These are phyloP conservation scores for Prototheca wickerhamii DNA, from an alignment of 163 green algal genomes.

Conservation along the genomic window DNA sequence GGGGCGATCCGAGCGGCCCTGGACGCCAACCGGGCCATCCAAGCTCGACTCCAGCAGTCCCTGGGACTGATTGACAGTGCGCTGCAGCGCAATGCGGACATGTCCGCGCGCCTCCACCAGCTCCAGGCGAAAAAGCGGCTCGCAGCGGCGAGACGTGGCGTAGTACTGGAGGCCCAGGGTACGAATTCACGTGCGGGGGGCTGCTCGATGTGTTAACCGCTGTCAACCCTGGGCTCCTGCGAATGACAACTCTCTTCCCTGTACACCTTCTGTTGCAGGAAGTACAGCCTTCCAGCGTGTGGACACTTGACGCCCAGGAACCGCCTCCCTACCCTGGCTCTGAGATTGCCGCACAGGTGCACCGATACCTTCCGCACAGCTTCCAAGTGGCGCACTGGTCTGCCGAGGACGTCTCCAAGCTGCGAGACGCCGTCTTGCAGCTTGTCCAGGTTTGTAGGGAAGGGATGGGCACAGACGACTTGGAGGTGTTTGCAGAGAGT, in stretches of 20 bases:
- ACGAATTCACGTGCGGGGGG: no score
- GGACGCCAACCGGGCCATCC: slow-evolving; percentile 9
- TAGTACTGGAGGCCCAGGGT: no score
- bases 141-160: no score
- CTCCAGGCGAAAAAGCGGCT: background rate
- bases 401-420: background rate
- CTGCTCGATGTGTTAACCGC: no score
- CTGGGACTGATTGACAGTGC: slow-evolving; percentile 1
- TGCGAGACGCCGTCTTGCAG: background rate
- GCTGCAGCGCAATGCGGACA: background rate
- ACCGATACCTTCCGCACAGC: background rate
- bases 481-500: no score
- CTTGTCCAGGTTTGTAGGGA: background rate
- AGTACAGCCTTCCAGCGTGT: slow-evolving; percentile 3
- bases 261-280: no score
- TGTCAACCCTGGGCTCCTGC: no score
- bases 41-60: slow-evolving; percentile 4
- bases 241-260: no score
- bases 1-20: slow-evolving; percentile 3
- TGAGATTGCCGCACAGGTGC: background rate
- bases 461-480: no score
- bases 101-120: background rate
- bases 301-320: background rate
- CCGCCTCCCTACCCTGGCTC: background rate
- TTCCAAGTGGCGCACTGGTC: background rate